A percentile compares a stretch with the other conserved stretches of the same genome.
These are phyloP conservation scores for Euphorbia lathyris DNA, from an alignment of 345 rosid species.

Conservation along the genomic window DNA sequence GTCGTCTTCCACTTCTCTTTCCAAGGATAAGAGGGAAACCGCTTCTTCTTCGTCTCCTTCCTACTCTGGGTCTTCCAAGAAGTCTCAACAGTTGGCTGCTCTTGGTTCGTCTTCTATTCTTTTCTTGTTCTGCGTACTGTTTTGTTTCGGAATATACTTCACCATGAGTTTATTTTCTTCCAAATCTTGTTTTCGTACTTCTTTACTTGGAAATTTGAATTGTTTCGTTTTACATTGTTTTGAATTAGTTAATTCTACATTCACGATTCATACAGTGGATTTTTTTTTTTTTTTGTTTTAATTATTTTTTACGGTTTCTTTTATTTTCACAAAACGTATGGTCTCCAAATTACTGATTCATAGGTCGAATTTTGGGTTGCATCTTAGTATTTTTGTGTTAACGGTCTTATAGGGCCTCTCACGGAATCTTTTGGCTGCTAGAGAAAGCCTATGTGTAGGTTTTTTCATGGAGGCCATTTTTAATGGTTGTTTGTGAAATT, in stretches of 20 bases:
- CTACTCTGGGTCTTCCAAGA: slow-evolving; percentile 16
- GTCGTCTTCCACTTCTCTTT: slow-evolving; percentile 13
- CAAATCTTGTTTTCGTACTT: not conserved
- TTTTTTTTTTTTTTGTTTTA: not conserved
- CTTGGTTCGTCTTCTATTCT: slow-evolving; percentile 11
- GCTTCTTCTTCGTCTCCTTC: slow-evolving; percentile 18
- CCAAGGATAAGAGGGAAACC: slow-evolving; percentile 6
- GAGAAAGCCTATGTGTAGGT: not conserved
- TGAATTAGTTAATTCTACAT: not conserved
- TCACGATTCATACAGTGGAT: not conserved
- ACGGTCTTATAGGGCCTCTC: not conserved
- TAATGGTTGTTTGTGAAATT: not conserved
- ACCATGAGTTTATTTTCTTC: not conserved
- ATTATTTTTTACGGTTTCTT: not conserved
- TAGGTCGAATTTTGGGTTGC: not conserved
- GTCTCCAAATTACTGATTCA: not conserved
- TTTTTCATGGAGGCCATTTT: not conserved
- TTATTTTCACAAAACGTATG: not conserved
- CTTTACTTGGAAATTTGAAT: not conserved
- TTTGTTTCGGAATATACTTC: not conserved
- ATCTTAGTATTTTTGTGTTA: not conserved
- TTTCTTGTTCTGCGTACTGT: not conserved
- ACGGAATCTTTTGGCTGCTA: not conserved
- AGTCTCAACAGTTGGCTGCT: slow-evolving; percentile 21
- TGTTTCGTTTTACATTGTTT: not conserved